Evolutionary conservation across 2,329 filamentous ascomycete genomes (phyloP).

Genomic region (Endocalyx cinctus): DNA sequence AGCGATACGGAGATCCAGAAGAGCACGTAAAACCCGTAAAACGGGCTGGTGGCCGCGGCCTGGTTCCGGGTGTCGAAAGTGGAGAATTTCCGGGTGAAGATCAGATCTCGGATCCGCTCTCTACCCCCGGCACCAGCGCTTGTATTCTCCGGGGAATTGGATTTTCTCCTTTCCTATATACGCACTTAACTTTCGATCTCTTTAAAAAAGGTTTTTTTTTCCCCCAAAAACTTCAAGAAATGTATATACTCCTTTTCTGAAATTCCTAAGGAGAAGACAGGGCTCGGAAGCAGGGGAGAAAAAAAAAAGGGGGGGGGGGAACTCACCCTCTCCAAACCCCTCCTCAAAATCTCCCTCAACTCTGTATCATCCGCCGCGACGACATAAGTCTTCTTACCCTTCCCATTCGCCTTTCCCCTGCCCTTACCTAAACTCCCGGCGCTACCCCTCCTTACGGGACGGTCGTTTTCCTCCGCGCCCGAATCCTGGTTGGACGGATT

Average conservation of each 20-base stretch:
- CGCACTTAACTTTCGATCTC: too few relatives aligned
- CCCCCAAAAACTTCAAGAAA: too few relatives aligned
- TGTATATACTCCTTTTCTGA: too few relatives aligned
- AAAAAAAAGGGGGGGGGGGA: neutral
- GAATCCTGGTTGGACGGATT: neutral
- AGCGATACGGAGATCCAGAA: constrained; percentile 71
- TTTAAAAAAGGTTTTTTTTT: too few relatives aligned
- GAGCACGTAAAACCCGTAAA: constrained; percentile 74
- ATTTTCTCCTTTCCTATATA: too few relatives aligned
- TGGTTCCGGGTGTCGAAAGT: constrained; percentile 71
- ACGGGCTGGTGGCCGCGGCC: constrained; percentile 60
- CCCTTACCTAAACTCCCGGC: too few relatives aligned
- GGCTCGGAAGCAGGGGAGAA: too few relatives aligned
- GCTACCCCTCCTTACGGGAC: too few relatives aligned
- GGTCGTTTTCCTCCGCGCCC: too few relatives aligned
- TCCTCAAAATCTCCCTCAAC: constrained; percentile 34
- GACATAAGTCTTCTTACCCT: constrained; percentile 18
- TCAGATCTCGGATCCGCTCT: constrained; percentile 47
- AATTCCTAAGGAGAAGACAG: too few relatives aligned
- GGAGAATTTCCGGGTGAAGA: constrained; percentile 70
- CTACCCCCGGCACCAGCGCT: too few relatives aligned
- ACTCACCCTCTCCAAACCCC: constrained; percentile 25
- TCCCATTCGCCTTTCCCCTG: constrained; percentile 2
- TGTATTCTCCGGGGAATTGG: too few relatives aligned
- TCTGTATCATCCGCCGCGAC: constrained; percentile 30